Conservation (phyloP, 352 stramenopile genomes). For the Globisporangium viniferum region DNA sequence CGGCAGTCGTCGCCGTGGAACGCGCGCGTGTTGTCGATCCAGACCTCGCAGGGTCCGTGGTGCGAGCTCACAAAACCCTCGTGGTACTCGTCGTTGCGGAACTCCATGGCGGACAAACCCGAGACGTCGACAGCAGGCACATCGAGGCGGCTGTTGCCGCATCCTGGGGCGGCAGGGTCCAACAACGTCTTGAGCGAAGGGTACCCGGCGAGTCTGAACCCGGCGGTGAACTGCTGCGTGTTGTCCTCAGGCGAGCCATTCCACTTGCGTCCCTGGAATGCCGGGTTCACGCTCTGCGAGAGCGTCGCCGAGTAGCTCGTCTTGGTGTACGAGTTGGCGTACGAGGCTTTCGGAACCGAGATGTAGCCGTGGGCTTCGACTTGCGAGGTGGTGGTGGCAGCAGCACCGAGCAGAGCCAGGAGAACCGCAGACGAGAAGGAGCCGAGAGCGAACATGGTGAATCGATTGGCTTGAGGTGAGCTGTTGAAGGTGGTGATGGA, state of each 20-base stretch:
- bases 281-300: conserved; percentile 17
- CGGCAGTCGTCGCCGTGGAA: conserved; percentile 36
- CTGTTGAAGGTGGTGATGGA: conserved; percentile 1
- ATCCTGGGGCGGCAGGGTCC: conserved; percentile 21
- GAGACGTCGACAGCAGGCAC: conserved; percentile 26
- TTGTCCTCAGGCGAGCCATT: conserved; percentile 33
- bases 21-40: conserved; percentile 31
- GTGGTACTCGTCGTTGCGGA: conserved; percentile 32
- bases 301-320: conserved; percentile 25
- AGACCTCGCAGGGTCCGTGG: conserved; percentile 36
- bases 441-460: not conserved
- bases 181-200: conserved; percentile 24
- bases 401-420: not conserved
- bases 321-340: conserved; percentile 29
- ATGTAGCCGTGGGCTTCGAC: conserved; percentile 34
- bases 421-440: not conserved
- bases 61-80: conserved; percentile 36
- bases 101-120: conserved; percentile 22
- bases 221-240: conserved; percentile 21
- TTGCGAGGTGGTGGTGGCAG: not conserved
- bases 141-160: conserved; percentile 30
- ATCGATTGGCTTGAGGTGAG: not conserved
- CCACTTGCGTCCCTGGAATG: conserved; percentile 33
- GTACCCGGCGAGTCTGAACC: conserved; percentile 18
- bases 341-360: conserved; percentile 25